Evolutionary conservation across 2,329 filamentous ascomycete genomes (phyloP), one percentile per base, ranked within the genome.

Genomic region (Monosporascus sp.): DNA sequence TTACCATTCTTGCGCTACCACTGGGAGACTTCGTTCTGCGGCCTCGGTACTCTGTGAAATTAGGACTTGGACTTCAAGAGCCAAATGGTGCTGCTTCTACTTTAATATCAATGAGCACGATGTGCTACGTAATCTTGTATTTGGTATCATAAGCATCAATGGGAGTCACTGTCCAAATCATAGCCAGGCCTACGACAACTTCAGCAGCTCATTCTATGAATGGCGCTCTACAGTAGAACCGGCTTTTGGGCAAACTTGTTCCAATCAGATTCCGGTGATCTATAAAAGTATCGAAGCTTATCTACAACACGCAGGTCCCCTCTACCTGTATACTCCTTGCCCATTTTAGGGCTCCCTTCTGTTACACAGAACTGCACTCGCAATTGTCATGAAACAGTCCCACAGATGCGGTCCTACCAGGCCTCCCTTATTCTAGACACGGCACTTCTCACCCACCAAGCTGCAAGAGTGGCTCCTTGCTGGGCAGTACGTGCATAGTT

Each of bases 381-480:
- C 28, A 40, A 51, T 51, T 41, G 37, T 41, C 45, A 59, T 54
- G 55, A 60, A 60, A 59, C 57, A n/a, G 57, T 55, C 35, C 45
- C 28, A 60, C 58, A 53, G 14, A 44, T 50, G 50, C 46, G 43
- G 55, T 59, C 55, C 44, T 54, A 57, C 58, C 51, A 53, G 18
- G 5, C 20, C 47, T 20, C 46, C 43, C 37, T 45, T 52, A 14
- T 24, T 28, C 50, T 35, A 48, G 24, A 46, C 38, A 54, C 49
- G 43, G 31, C 49, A 54, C 37, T 47, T 38, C 22, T 50, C 35
- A 38, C 4, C 28, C n/a, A 51, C n/a, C 31, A 52, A 48, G 38
- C 9, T 44, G 47, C 17, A 15, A 37, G 18, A 31, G 18, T 11
- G 26, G 43, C 18, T 43, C 9, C 28, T 31, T 31, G 28, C 31